These are phyloP conservation scores for Arctium minus DNA, from an alignment of 129 eudicot genomes.

Conservation along the genomic window DNA sequence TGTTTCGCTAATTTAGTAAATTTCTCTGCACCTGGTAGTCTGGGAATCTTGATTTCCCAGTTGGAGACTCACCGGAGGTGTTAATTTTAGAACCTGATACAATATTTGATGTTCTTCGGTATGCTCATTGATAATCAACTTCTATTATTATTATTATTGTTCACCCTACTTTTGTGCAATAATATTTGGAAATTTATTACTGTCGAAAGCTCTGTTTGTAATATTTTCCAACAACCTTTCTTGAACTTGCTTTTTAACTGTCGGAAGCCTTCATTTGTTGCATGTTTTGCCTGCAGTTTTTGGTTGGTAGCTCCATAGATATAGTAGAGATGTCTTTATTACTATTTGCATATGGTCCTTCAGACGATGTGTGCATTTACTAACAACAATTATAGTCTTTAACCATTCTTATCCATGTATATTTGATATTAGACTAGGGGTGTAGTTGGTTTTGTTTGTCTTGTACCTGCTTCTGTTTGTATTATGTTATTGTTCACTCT, in stretches of 20 bases:
- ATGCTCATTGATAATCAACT: constrained; percentile 24
- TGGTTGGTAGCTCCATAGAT: not conserved
- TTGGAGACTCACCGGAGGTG: constrained; percentile 81
- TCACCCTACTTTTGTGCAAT: constrained; percentile 16
- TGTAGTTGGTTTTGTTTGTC: too few species aligned
- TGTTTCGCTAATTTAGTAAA: constrained; percentile 25
- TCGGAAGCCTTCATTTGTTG: not conserved
- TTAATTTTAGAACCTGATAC: constrained; percentile 29
- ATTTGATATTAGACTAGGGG: not conserved
- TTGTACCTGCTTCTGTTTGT: too few species aligned
- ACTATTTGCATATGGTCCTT: not conserved
- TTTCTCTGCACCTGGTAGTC: constrained; percentile 84
- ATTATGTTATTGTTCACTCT: too few species aligned
- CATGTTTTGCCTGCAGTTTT: not conserved
- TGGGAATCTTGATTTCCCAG: constrained; percentile 28
- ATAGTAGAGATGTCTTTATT: not conserved
- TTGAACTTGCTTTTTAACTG: constrained; percentile 5
- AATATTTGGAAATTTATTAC: constrained; percentile 6
- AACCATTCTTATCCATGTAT: too few species aligned
- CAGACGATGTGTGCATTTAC: not conserved
- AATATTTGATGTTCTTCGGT: constrained; percentile 21
- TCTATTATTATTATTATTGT: not conserved
- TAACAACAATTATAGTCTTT: too few species aligned
- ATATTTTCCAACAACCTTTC: not conserved
- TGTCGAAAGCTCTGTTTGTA: constrained; percentile 1